Evolutionary conservation across 176 grass and related monocot species (phyloP).

Genomic region (Ananas comosus): DNA sequence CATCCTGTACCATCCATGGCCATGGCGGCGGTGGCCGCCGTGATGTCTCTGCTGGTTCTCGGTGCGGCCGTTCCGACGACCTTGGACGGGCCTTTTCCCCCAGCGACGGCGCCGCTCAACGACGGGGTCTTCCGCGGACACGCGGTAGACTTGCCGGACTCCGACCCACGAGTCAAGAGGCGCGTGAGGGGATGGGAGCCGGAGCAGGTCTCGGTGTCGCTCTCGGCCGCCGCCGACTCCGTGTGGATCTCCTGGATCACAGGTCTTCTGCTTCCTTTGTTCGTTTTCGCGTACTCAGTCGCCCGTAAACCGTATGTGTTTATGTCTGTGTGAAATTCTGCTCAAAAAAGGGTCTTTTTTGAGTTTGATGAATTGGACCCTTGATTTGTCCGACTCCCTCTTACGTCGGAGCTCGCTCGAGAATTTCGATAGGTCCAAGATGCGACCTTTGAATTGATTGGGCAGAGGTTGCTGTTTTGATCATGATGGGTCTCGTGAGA

Average conservation of each 20-base stretch:
- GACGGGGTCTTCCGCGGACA: slow-evolving; percentile 28
- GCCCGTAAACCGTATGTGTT: neutral
- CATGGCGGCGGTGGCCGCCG: neutral
- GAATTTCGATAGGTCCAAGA: too few relatives aligned
- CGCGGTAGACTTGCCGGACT: slow-evolving; percentile 60
- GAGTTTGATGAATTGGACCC: too few relatives aligned
- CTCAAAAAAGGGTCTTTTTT: too few relatives aligned
- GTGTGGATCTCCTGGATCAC: slow-evolving; percentile 93
- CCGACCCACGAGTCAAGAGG: slow-evolving; percentile 50
- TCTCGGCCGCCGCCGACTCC: slow-evolving; percentile 49
- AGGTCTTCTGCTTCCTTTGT: slow-evolving; percentile 14
- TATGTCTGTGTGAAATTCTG: too few relatives aligned
- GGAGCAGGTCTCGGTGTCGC: slow-evolving; percentile 73
- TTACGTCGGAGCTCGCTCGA: too few relatives aligned
- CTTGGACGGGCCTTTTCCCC: slow-evolving; percentile 34
- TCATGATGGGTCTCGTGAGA: too few relatives aligned
- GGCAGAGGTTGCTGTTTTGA: too few relatives aligned
- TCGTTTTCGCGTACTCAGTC: neutral
- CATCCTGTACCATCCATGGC: too few relatives aligned
- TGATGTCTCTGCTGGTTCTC: slow-evolving; percentile 1
- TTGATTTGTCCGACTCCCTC: too few relatives aligned
- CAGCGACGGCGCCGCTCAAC: slow-evolving; percentile 41
- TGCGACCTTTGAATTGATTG: too few relatives aligned
- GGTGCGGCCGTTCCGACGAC: slow-evolving; percentile 21
- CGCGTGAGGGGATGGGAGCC: slow-evolving; percentile 42